Percentiles rank a stretch among this genome's conserved stretches.
phyloP scores from a whole-genome alignment of 2,329 filamentous ascomycete species.

The Chalaropsis thielavioides region DNA sequence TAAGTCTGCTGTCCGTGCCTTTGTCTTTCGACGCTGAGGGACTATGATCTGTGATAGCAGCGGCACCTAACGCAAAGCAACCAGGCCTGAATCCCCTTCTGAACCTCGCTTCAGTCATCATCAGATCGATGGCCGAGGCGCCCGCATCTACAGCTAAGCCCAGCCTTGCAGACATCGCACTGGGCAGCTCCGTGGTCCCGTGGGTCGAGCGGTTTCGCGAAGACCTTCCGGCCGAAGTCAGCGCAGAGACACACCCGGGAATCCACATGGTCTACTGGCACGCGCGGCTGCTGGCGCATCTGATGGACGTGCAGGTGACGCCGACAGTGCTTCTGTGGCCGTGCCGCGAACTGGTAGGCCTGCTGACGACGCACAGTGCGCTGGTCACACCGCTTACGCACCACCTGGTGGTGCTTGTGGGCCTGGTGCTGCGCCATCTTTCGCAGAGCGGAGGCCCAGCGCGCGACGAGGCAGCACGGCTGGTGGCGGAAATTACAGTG shows the following conservation, averaged over 20 bases:
- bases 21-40: neutral
- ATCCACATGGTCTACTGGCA: constrained; percentile 59
- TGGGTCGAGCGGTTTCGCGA: constrained; percentile 47
- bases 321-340: neutral
- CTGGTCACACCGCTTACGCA: constrained; percentile 41
- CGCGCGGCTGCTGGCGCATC: constrained; percentile 47
- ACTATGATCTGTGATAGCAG: neutral
- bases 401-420: constrained; percentile 47
- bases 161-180: neutral
- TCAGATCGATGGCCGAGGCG: constrained; percentile 21
- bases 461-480: constrained; percentile 40
- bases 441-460: constrained; percentile 25
- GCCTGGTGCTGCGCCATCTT: constrained; percentile 47
- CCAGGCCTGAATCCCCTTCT: constrained; percentile 44
- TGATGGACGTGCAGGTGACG: constrained; percentile 38
- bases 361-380: no score
- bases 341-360: neutral
- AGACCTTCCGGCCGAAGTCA: constrained; percentile 43
- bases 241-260: constrained; percentile 37
- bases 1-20: constrained; percentile 35
- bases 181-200: neutral
- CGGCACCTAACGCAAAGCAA: neutral
- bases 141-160: neutral
- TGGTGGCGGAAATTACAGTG: constrained; percentile 40
- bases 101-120: constrained; percentile 27